Evolutionary conservation across 169 alveolate genomes (phyloP), one percentile per base, ranked within the genome.

Genomic region (Besnoitia besnoiti): DNA sequence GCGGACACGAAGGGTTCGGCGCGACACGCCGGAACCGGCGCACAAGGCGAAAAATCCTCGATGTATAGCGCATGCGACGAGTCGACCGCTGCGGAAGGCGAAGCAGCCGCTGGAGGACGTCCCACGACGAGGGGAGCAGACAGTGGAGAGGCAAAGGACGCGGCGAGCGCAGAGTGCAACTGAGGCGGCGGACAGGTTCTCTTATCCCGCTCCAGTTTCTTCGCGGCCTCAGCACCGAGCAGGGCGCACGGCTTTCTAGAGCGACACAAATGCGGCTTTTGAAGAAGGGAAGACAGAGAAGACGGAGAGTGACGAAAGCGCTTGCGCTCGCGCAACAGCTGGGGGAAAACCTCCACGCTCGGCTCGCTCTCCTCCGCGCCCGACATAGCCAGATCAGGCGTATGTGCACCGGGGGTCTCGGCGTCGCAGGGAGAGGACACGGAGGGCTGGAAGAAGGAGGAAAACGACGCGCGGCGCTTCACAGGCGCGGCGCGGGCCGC

Each of bases 331-430:
- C 12, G 3, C 33, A 55, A 55, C 12, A 49, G 14, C 55, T 5
- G 14, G 14, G 55, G 55, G 24, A n/a, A n/a, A 16, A n/a, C 67
- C 33, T 55, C 67, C 27, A 5, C 7, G 30, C 67, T 55, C 67
- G 3, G 67, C 67, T 55, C 67, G n/a, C n/a, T n/a, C n/a, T 55
- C 67, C 67, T 55, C 67, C 67, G 67, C 67, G 67, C 67, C 67
- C 7, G 67, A 55, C 67, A 55, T 21, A 21, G 27, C 67, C 67
- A 19, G 24, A n/a, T 55, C 67, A n/a, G 67, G 67, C 24, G 67
- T 55, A 5, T 55, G 67, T 19, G 24, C 67, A 55, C 67, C 67
- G 33, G n/a, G 24, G 67, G 33, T 19, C 12, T 55, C 67, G 33
- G 67, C 7, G 67, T 55, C 67, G 67, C n/a, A 55, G 67, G n/a